Evolutionary conservation across 2,329 filamentous ascomycete species (phyloP).

Genomic region (Colletotrichum eleusines): DNA sequence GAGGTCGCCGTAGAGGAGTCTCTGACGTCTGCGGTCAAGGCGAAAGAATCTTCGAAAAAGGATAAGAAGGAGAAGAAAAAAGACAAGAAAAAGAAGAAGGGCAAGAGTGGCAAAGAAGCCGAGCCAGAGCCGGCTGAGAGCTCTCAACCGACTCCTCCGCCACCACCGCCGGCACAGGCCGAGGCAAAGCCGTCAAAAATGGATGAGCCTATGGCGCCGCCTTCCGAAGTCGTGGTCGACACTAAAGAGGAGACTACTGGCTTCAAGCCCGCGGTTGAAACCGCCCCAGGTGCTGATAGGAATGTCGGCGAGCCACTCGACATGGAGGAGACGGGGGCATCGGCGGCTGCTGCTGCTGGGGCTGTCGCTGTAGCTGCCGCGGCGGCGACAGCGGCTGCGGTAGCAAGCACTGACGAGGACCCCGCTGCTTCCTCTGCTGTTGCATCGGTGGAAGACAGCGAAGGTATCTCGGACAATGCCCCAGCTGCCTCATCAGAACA

Average conservation of each 20-base stretch:
- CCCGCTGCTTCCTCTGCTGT: not conserved
- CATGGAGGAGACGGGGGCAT: conserved; percentile 5
- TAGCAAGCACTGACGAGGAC: not conserved
- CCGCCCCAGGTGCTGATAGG: not conserved
- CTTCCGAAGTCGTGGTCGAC: conserved; percentile 13
- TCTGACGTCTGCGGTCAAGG: conserved; percentile 12
- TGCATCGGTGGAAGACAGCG: not conserved
- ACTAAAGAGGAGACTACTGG: conserved; percentile 15
- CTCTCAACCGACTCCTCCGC: conserved; percentile 9
- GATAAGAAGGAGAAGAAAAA: conserved; percentile 40
- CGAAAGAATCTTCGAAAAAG: conserved; percentile 34
- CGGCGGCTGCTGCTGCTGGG: conserved; percentile 9
- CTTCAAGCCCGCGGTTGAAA: conserved; percentile 1
- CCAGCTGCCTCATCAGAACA: not conserved
- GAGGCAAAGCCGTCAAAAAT: conserved; percentile 27
- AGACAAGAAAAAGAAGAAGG: conserved; percentile 41
- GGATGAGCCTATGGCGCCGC: conserved; percentile 17
- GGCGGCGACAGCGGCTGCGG: not conserved
- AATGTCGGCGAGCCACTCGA: conserved; percentile 13
- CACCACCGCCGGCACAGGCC: conserved; percentile 3
- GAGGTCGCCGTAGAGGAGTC: conserved; percentile 4
- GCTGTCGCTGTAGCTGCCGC: not conserved
- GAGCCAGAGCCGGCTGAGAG: conserved; percentile 20
- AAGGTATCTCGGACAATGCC: not conserved
- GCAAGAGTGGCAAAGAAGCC: conserved; percentile 38